These are phyloP conservation scores for Hymenoscyphus repandus DNA, from an alignment of 2,329 filamentous ascomycete genomes.

Conservation along the genomic window DNA sequence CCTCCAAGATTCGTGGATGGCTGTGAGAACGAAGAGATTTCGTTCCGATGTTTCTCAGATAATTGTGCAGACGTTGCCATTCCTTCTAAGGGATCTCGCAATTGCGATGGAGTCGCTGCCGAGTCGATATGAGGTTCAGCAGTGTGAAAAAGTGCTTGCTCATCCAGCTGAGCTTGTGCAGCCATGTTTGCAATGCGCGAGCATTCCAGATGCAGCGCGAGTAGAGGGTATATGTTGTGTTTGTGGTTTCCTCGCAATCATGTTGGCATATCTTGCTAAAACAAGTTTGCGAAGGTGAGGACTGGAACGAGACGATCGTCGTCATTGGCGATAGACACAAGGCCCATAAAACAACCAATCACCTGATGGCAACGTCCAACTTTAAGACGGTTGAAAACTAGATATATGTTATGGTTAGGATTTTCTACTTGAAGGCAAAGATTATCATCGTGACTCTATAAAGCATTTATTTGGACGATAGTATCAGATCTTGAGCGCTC, in stretches of 20 bases:
- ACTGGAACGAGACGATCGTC: neutral
- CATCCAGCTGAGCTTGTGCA: conserved; percentile 9
- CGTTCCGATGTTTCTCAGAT: conserved; percentile 16
- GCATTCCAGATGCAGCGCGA: neutral
- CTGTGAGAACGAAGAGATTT: neutral
- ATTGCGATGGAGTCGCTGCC: conserved; percentile 18
- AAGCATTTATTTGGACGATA: too few species aligned
- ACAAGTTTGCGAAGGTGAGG: neutral
- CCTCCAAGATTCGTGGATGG: neutral
- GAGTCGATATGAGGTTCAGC: neutral
- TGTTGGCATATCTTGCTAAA: neutral
- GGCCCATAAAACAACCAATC: too few species aligned
- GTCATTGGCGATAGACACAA: too few species aligned
- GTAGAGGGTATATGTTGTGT: neutral
- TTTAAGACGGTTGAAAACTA: too few species aligned
- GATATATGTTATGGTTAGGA: too few species aligned
- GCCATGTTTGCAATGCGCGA: conserved; percentile 4
- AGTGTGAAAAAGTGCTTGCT: conserved; percentile 4
- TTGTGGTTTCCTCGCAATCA: neutral
- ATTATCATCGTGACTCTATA: too few species aligned
- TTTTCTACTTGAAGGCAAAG: too few species aligned
- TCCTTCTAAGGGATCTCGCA: conserved; percentile 3
- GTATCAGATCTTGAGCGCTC: too few species aligned
- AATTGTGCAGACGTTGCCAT: conserved; percentile 23
- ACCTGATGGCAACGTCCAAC: too few species aligned